Evolutionary conservation across 352 stramenopile genomes (phyloP), one percentile per base, ranked within the genome.

Genomic region (Pilasporangium apinafurcum): DNA sequence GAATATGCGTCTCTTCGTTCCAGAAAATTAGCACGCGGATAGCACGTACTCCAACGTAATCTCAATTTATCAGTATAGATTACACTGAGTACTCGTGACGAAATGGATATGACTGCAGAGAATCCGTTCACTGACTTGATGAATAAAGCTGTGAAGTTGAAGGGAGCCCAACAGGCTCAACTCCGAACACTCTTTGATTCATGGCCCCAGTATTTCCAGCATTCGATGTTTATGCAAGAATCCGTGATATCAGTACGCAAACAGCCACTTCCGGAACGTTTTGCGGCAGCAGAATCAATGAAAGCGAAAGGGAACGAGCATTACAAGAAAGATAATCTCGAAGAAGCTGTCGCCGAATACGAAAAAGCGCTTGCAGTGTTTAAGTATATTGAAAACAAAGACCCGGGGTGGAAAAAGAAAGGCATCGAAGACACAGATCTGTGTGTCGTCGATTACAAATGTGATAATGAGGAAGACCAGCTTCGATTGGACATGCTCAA

Each of bases 181-280:
- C 51, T 93, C 16, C 81, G 79, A 3, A 81, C 71, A 4, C 40
- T 65, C 16, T 91, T 76, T 38, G 81, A 91, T 43, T 65, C 73
- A 24, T 93, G 78, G 81, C 76, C 81, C 26, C 71, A 84, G 49
- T 90, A 89, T 50, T 88, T 93, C 28, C 81, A 93, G 63, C 78
- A 91, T 46, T 91, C 81, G 14, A 70, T 93, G 52, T 93, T 93
- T 44, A 90, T 93, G 76, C 71, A 89, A 38, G 72, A 91, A 21
- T 86, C 68, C 0, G 75, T 91, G 12, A 54, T 63, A 12, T 65
- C 49, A 0, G 55, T 73, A 16, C 76, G 75, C 3, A 20, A 33
- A 12, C 63, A 76, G 8, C 21, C 58, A 13, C 86, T 89, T 48
- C 14, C 39, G 4, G 76, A 85, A 37, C 71, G 78, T 5, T 65